A percentile compares a stretch with the other conserved stretches of the same genome.
Evolutionary conservation across 2,329 filamentous ascomycete genomes (phyloP).

Genomic region (Colletotrichum sp.): DNA sequence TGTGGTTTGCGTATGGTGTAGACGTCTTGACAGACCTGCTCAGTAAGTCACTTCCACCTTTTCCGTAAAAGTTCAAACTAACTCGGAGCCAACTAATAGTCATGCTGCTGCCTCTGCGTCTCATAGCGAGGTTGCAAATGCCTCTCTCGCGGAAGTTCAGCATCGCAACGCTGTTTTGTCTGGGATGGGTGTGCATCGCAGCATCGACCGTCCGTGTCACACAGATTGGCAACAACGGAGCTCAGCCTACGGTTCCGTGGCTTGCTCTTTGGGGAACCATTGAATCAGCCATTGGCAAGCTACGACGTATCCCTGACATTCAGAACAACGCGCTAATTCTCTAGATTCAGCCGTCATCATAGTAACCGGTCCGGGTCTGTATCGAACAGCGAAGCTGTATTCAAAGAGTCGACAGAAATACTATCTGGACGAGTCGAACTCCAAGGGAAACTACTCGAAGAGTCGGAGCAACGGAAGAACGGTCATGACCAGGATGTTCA

Average conservation of each 20-base stretch:
- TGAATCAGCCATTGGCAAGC: not conserved
- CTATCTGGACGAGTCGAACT: not conserved
- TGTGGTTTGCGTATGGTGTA: constrained; percentile 20
- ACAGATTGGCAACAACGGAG: constrained; percentile 6
- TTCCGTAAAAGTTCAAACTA: not conserved
- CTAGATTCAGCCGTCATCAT: not conserved
- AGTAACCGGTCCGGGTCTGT: not conserved
- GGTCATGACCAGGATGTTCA: not conserved
- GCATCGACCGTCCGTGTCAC: constrained; percentile 17
- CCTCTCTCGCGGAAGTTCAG: constrained; percentile 14
- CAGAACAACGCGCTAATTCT: too few species aligned
- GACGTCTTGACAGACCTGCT: constrained; percentile 20
- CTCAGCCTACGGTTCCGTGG: not conserved
- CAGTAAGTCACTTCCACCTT: not conserved
- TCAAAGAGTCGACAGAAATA: not conserved
- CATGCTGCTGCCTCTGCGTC: constrained; percentile 12
- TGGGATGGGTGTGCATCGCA: constrained; percentile 21
- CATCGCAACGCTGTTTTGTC: constrained; percentile 18
- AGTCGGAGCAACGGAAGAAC: not conserved
- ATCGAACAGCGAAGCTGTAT: not conserved
- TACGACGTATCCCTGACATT: too few species aligned
- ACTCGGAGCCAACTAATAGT: not conserved
- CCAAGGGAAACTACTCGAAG: not conserved
- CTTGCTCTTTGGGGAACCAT: not conserved
- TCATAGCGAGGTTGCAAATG: constrained; percentile 19